phyloP scores from a whole-genome alignment of 768 basidiomycete species.

The Lactifluus hygrophoroides region DNA sequence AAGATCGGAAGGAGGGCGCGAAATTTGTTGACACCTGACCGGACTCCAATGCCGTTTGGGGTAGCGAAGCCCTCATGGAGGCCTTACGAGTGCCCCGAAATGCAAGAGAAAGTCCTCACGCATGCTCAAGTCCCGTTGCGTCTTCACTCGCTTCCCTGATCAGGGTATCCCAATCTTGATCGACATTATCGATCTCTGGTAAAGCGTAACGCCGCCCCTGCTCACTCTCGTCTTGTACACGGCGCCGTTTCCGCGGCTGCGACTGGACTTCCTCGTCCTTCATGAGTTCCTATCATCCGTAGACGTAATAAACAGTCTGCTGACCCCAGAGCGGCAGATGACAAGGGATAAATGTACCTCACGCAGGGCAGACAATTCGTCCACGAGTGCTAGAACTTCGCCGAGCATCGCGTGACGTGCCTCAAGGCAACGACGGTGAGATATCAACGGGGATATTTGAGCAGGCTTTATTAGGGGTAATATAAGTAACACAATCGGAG shows the following conservation, averaged over 20 bases:
- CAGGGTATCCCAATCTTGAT: conserved; percentile 16
- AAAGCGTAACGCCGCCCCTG: conserved; percentile 7
- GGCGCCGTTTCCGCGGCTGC: conserved; percentile 18
- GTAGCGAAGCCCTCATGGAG: background rate
- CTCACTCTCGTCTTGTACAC: conserved; percentile 10
- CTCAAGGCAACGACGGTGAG: conserved; percentile 33
- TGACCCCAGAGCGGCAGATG: conserved; percentile 1
- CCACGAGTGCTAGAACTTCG: conserved; percentile 51
- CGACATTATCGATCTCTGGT: conserved; percentile 17
- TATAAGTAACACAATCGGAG: conserved; percentile 21
- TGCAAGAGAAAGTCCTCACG: conserved; percentile 27
- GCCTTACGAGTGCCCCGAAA: background rate
- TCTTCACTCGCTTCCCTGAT: conserved; percentile 18
- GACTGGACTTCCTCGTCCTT: conserved; percentile 6
- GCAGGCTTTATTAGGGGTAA: conserved; percentile 29
- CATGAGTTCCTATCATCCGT: conserved; percentile 13
- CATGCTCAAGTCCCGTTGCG: conserved; percentile 16
- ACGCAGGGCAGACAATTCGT: conserved; percentile 61
- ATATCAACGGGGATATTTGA: conserved; percentile 26
- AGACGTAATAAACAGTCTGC: conserved; percentile 8
- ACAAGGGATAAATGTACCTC: conserved; percentile 37
- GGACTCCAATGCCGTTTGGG: background rate
- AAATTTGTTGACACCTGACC: conserved; percentile 25
- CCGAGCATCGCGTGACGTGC: conserved; percentile 46
- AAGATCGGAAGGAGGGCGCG: background rate